Conservation (phyloP, 257 asterid species). For the Solanum peruvianum region DNA sequence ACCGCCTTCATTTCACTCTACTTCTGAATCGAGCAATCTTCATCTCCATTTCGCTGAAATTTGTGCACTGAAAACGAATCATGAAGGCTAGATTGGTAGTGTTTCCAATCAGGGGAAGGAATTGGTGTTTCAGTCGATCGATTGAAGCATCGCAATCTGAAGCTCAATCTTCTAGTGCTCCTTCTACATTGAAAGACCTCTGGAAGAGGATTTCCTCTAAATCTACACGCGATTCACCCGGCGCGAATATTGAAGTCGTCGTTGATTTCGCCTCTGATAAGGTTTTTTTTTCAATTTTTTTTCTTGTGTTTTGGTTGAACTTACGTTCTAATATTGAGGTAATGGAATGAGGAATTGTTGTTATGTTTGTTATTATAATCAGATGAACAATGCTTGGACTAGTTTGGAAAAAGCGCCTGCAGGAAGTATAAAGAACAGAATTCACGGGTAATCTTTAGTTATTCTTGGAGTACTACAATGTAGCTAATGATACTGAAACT, state of each 20-base stretch:
- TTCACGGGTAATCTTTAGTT: conserved; percentile 54
- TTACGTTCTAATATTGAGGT: background rate
- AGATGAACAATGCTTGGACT: conserved; percentile 90
- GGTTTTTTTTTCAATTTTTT: conserved; percentile 18
- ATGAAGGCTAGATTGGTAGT: conserved; percentile 81
- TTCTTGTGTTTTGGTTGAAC: background rate
- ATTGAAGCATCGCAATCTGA: conserved; percentile 36
- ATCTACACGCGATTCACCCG: conserved; percentile 6
- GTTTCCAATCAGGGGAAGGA: conserved; percentile 85
- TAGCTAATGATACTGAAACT: background rate
- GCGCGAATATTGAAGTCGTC: conserved; percentile 45
- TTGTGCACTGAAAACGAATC: background rate
- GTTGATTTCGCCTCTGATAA: conserved; percentile 70
- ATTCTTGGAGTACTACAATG: background rate
- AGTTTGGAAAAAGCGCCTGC: conserved; percentile 76
- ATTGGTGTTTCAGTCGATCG: conserved; percentile 85
- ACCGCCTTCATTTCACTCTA: background rate
- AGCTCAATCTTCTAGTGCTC: conserved; percentile 43
- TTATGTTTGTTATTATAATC: background rate
- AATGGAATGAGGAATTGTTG: background rate
- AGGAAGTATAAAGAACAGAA: conserved; percentile 67
- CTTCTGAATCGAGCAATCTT: background rate
- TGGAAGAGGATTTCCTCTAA: conserved; percentile 29
- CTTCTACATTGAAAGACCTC: conserved; percentile 66
- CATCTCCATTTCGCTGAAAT: background rate